These are phyloP conservation scores for Kurtzmaniella quercitrusa DNA, from an alignment of 1,139 yeast species.

Conservation along the genomic window DNA sequence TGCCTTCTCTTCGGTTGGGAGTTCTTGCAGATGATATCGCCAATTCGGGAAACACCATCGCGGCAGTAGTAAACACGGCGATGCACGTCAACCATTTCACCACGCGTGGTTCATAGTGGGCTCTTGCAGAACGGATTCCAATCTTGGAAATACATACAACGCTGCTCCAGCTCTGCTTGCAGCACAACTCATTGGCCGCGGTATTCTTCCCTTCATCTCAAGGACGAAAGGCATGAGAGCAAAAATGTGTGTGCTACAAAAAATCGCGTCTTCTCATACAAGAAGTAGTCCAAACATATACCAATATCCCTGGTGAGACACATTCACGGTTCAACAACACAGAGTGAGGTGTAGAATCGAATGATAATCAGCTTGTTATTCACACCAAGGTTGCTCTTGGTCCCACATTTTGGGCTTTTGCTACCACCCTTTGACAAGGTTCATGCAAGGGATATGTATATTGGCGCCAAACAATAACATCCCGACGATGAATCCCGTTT, in stretches of 20 bases:
- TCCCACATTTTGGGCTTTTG: neutral
- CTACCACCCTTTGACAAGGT: neutral
- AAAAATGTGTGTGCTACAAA: too few species aligned
- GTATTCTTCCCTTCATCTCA: too few species aligned
- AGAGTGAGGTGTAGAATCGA: too few species aligned
- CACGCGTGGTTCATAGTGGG: neutral
- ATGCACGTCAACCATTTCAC: neutral
- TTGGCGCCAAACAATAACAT: neutral
- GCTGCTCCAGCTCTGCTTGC: neutral
- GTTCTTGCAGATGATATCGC: neutral
- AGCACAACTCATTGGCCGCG: neutral
- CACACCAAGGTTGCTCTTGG: neutral
- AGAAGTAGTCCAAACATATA: too few species aligned
- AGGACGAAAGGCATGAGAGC: too few species aligned
- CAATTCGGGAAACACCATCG: neutral
- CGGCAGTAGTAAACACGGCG: neutral
- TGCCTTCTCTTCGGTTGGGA: neutral
- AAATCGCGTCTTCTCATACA: too few species aligned
- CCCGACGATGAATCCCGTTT: neutral
- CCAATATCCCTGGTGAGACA: too few species aligned
- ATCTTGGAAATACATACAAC: neutral
- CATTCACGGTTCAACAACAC: too few species aligned
- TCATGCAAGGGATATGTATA: neutral
- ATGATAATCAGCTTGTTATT: too few species aligned
- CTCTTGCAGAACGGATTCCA: neutral